A percentile compares a stretch with the other conserved stretches of the same genome.
Evolutionary conservation across 2,329 filamentous ascomycete species (phyloP).

Genomic region (Diaporthe destruens): DNA sequence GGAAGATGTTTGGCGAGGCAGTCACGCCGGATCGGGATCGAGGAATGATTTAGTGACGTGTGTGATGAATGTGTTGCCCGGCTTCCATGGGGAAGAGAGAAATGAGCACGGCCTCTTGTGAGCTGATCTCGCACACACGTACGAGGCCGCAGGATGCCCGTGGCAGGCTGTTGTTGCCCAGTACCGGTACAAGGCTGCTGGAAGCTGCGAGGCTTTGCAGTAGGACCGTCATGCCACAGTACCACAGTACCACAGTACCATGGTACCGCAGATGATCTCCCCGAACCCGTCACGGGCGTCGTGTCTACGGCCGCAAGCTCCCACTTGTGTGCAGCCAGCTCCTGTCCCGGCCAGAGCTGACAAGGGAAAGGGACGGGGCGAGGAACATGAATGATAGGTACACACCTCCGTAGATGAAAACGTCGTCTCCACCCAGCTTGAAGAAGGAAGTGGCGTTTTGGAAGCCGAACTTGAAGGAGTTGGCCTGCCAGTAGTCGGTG

Average conservation of each 20-base stretch:
- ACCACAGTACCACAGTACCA: too few relatives aligned
- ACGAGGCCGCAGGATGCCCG: background rate
- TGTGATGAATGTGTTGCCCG: conserved; percentile 20
- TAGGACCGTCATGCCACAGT: background rate
- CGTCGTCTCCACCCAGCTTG: conserved; percentile 74
- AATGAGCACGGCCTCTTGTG: background rate
- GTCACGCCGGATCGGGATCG: background rate
- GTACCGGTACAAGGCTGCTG: background rate
- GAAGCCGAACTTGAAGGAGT: conserved; percentile 72
- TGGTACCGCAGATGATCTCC: background rate
- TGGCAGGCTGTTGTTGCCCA: conserved; percentile 3
- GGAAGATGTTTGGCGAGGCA: background rate
- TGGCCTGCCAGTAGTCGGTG: conserved; percentile 75
- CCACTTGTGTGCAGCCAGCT: background rate
- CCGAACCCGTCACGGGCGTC: background rate
- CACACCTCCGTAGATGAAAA: conserved; percentile 72
- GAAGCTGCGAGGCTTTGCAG: conserved; percentile 9
- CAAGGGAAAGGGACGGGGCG: background rate
- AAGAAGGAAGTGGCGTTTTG: conserved; percentile 77
- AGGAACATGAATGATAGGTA: conserved; percentile 13
- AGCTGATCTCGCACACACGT: background rate
- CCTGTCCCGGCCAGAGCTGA: background rate
- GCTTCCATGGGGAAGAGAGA: conserved; percentile 21
- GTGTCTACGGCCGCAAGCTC: conserved; percentile 31
- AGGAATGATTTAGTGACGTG: background rate